Base-by-base conservation (phyloP, 2,329 filamentous ascomycete genomes). In the Lasiodiplodia theobromae region DNA sequence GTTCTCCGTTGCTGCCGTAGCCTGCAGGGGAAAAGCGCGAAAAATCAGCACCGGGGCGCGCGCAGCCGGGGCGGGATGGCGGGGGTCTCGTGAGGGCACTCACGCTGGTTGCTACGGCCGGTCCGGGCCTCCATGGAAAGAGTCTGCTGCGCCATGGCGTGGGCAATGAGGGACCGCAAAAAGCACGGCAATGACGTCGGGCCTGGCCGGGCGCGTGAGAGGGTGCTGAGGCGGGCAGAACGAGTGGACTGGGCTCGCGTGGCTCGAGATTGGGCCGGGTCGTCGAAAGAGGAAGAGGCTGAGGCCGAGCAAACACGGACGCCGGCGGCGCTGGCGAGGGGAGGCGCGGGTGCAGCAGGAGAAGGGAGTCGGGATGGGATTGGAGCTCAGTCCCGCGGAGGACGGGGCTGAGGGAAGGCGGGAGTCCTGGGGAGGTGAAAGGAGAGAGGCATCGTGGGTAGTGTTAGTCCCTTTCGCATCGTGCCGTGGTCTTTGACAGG, bases 1-100 rank as follows among this genome's bases (percentile, higher is more conserved):
- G 91, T 83, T 98, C 95, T 83, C 95, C 95, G 80, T 93, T 92
- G 70, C 92, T 84, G 77, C 93, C 94, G 83, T 98, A 99, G 77
- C 94, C 96, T 98, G 82, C 68, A 75, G 77, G 51, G 18, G 51
- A 67, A 44, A 37, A 34, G 52, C 58, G 40, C 14, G 44, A 53
- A 54, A 44, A 56, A 68, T 74, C 54, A 74, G 71, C 57, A 31
- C 51, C 8, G 47, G 40, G 31, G 65, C 34, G 54, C 62, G 57
- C 67, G 54, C 23, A 18, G 71, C 56, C 28, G 53, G 58, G 38
- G 56, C 69, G 70, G 71, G 25, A 68, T 67, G 60, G 23, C 37
- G n/a, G 28, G 44, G 34, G 69, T 69, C 73, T 74, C 69, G 73
- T 72, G 73, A 69, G 71, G 62, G 67, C 54, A 91, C 91, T 89